These are phyloP conservation scores for Polymyxa betae DNA, from an alignment of 208 protist species.

Conservation along the genomic window DNA sequence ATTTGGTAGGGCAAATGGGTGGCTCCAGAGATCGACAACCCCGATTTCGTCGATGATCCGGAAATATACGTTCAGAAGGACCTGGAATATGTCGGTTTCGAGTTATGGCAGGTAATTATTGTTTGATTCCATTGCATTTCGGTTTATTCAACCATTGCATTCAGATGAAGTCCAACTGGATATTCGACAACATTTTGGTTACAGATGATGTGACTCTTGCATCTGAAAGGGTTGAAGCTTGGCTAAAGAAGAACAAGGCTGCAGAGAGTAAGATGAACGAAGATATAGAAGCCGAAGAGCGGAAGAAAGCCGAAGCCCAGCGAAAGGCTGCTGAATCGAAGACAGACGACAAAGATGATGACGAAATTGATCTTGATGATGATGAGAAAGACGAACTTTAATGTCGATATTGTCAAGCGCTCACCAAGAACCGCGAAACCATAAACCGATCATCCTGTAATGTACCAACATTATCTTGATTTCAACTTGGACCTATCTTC, in stretches of 20 bases:
- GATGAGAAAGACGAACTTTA: conserved; percentile 55
- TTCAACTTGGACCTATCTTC: too few species aligned
- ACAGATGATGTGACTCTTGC: conserved; percentile 65
- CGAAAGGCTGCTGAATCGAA: conserved; percentile 55
- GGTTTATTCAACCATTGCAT: neutral
- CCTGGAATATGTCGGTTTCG: conserved; percentile 62
- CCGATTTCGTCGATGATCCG: conserved; percentile 67
- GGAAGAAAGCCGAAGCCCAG: conserved; percentile 56
- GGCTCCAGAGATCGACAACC: conserved; percentile 67
- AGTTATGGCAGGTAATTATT: conserved; percentile 68
- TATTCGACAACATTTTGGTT: conserved; percentile 73
- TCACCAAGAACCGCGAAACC: too few species aligned
- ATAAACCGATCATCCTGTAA: too few species aligned
- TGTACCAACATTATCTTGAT: too few species aligned
- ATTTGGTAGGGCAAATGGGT: conserved; percentile 67
- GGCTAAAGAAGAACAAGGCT: conserved; percentile 62
- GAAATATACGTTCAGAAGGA: conserved; percentile 31
- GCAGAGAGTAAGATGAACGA: conserved; percentile 66
- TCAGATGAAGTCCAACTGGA: conserved; percentile 67
- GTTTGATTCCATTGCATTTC: neutral
- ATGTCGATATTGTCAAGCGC: too few species aligned
- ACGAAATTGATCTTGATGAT: conserved; percentile 58
- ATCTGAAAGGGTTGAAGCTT: conserved; percentile 40
- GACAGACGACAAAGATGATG: conserved; percentile 63
- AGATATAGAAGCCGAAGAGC: conserved; percentile 60